Conservation (phyloP, 2,329 filamentous ascomycete species). For the Ambrosiella xylebori region DNA sequence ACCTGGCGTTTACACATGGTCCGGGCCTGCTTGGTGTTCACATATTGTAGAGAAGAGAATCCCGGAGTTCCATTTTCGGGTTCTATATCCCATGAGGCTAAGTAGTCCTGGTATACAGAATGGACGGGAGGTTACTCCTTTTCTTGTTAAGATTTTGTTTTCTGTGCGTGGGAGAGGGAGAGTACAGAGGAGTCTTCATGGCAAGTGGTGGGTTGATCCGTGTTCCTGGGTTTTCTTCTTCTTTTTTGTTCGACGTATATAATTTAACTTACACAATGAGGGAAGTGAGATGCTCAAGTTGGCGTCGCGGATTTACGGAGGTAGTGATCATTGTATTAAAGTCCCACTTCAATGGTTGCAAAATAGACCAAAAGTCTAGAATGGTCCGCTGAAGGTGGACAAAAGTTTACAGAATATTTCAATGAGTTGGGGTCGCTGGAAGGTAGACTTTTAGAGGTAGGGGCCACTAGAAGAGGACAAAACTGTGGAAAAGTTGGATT, state of each 20-base stretch:
- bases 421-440: background rate
- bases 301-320: background rate
- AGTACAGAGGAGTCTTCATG: background rate
- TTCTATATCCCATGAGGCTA: background rate
- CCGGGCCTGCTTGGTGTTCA: too few species aligned
- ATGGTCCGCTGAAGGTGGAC: background rate
- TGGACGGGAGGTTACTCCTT: background rate
- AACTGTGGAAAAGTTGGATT: slow-evolving; percentile 1
- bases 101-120: background rate
- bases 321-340: background rate
- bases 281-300: background rate
- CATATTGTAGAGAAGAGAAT: too few species aligned
- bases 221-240: slow-evolving; percentile 1
- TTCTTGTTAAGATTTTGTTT: too few species aligned
- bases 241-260: background rate
- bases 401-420: background rate
- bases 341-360: background rate
- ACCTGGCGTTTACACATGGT: too few species aligned
- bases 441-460: background rate
- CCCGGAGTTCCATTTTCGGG: too few species aligned
- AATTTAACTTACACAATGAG: background rate
- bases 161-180: background rate
- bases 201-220: background rate
- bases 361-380: slow-evolving; percentile 9
- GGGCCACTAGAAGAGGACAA: background rate